phyloP scores from a whole-genome alignment of 1,284 basidiomycete species.

The Ganoderma leucocontextum region DNA sequence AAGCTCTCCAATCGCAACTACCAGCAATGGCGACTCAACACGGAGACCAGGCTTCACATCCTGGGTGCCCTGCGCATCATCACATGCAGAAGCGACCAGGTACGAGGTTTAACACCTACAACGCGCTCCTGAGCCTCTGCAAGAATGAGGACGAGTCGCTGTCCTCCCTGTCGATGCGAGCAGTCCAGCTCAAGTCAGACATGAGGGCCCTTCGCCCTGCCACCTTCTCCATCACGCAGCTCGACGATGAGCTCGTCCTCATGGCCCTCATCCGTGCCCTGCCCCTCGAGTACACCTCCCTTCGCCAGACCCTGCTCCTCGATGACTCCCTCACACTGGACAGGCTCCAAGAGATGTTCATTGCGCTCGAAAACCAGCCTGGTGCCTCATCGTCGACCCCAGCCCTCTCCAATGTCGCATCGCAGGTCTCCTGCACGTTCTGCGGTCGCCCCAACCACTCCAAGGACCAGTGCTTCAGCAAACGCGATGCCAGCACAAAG shows the following conservation, averaged over 20 bases:
- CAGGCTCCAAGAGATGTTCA: constrained; percentile 17
- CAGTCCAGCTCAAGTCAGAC: constrained; percentile 10
- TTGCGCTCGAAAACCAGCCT: constrained; percentile 21
- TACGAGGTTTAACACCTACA: too few species aligned
- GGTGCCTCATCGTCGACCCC: constrained; percentile 15
- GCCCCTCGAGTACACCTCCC: too few species aligned
- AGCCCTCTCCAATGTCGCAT: constrained; percentile 19
- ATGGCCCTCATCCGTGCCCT: constrained; percentile 33
- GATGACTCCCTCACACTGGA: constrained; percentile 9
- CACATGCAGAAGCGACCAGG: too few species aligned
- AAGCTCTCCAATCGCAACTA: constrained; percentile 17
- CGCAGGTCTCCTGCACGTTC: constrained; percentile 28
- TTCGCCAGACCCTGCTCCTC: too few species aligned
- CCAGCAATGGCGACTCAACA: neutral
- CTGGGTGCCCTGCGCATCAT: too few species aligned
- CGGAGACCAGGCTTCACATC: too few species aligned
- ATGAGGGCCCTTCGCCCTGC: constrained; percentile 13
- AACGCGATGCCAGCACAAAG: constrained; percentile 10
- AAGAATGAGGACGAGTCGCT: too few species aligned
- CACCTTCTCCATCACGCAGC: constrained; percentile 27
- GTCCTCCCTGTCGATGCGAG: neutral
- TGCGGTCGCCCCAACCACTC: constrained; percentile 47
- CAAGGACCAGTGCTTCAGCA: constrained; percentile 18
- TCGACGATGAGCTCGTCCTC: constrained; percentile 33
- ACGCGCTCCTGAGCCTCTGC: too few species aligned